phyloP scores from a whole-genome alignment of 192 early-diverging fungal genomes.

The Entomortierella lignicola region DNA sequence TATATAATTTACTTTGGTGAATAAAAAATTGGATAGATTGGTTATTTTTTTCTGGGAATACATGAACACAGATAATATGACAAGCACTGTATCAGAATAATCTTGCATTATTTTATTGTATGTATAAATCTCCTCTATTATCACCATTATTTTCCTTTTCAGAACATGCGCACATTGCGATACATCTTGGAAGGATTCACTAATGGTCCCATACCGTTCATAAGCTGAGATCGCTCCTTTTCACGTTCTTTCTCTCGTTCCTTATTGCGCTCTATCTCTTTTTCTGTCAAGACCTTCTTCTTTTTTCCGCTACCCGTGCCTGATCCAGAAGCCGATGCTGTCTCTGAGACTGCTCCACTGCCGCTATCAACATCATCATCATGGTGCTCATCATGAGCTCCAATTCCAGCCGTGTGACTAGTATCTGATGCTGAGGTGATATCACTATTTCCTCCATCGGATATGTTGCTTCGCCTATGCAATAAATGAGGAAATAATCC shows the following conservation, averaged over 20 bases:
- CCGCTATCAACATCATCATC: constrained; percentile 2
- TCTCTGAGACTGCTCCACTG: neutral
- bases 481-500: constrained; percentile 23
- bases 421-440: constrained; percentile 34
- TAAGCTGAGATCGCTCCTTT: constrained; percentile 30
- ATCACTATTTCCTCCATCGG: constrained; percentile 37
- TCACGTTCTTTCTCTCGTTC: constrained; percentile 32
- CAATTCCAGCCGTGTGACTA: constrained; percentile 15
- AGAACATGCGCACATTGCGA: constrained; percentile 50
- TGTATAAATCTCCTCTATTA: too few relatives aligned
- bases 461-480: constrained; percentile 20
- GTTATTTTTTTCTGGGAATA: too few relatives aligned
- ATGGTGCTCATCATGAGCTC: neutral
- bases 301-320: neutral
- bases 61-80: too few relatives aligned
- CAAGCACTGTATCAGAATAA: too few relatives aligned
- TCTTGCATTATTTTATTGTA: too few relatives aligned
- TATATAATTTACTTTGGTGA: too few relatives aligned
- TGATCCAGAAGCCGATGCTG: constrained; percentile 1
- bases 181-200: constrained; percentile 51
- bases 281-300: constrained; percentile 9
- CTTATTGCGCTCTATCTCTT: constrained; percentile 25
- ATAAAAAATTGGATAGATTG: too few relatives aligned
- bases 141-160: too few relatives aligned
- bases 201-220: constrained; percentile 30